Conservation (phyloP, 345 rosid species). For the Citrus unshiu region DNA sequence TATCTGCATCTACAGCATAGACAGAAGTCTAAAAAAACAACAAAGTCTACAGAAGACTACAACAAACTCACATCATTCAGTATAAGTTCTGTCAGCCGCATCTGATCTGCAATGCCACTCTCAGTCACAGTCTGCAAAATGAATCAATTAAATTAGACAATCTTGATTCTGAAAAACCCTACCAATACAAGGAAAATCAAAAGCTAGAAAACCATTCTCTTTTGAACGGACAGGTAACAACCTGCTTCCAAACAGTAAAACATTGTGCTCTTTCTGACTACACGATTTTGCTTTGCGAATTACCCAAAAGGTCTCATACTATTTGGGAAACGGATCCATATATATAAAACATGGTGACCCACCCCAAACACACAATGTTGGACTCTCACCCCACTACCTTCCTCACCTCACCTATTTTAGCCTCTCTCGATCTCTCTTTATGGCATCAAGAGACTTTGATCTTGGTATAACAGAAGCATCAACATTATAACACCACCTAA, state of each 20-base stretch:
- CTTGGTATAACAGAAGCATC: not conserved
- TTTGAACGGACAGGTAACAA: not conserved
- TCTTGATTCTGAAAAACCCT: not conserved
- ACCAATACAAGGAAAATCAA: not conserved
- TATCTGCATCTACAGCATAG: not conserved
- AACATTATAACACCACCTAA: not conserved
- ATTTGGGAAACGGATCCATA: not conserved
- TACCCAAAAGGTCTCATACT: not conserved
- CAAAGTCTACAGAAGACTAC: not conserved
- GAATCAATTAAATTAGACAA: constrained; percentile 3
- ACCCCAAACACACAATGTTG: not conserved
- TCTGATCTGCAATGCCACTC: constrained; percentile 91
- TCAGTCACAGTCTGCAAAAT: constrained; percentile 73
- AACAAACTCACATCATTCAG: constrained; percentile 67
- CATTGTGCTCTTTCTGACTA: not conserved
- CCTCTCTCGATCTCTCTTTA: not conserved
- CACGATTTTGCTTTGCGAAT: not conserved
- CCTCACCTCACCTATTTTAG: not conserved
- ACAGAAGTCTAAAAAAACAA: not conserved
- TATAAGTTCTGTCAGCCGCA: constrained; percentile 70
- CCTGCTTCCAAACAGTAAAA: not conserved
- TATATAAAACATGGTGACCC: not conserved
- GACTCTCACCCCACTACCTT: not conserved
- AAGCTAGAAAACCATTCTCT: not conserved
- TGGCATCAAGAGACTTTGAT: not conserved